Percentiles rank a stretch among this genome's conserved stretches.
These are phyloP conservation scores for Ramularia endophylla DNA, from an alignment of 2,329 filamentous ascomycete species.

Conservation along the genomic window DNA sequence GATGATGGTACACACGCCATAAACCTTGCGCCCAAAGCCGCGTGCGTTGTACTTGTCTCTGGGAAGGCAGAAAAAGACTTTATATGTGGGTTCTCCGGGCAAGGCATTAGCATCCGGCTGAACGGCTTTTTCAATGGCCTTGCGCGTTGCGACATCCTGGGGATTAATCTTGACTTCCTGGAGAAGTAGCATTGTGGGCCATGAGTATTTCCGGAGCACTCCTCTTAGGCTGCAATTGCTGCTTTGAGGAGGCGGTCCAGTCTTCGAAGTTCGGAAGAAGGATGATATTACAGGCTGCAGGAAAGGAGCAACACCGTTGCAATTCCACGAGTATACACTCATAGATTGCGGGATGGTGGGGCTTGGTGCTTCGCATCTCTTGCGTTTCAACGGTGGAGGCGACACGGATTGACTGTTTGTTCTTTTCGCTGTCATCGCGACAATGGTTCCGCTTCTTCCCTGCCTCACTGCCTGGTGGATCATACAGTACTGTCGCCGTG, in stretches of 20 bases:
- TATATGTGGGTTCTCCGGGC: slow-evolving; percentile 34
- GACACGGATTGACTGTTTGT: slow-evolving; percentile 19
- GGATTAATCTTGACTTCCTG: slow-evolving; percentile 47
- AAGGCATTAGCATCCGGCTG: slow-evolving; percentile 15
- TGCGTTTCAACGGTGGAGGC: slow-evolving; percentile 29
- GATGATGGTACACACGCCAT: slow-evolving; percentile 48
- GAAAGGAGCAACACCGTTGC: slow-evolving; percentile 44
- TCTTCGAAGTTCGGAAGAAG: slow-evolving; percentile 29
- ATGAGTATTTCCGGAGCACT: slow-evolving; percentile 41
- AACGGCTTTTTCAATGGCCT: slow-evolving; percentile 36
- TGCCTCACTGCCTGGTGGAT: too few relatives aligned
- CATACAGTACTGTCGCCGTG: too few relatives aligned
- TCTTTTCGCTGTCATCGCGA: slow-evolving; percentile 1
- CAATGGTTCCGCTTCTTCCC: too few relatives aligned
- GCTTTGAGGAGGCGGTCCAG: background rate
- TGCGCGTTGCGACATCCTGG: slow-evolving; percentile 35
- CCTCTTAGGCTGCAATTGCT: slow-evolving; percentile 27
- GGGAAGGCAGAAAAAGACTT: slow-evolving; percentile 43
- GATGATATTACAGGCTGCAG: slow-evolving; percentile 36
- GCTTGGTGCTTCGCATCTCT: slow-evolving; percentile 6
- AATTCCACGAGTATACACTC: slow-evolving; percentile 44
- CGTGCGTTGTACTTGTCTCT: slow-evolving; percentile 45
- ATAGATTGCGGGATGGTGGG: slow-evolving; percentile 15
- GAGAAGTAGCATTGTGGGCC: slow-evolving; percentile 41
- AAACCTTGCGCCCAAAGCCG: slow-evolving; percentile 46